Conservation (phyloP, 2,329 filamentous ascomycete genomes). For the Ophiobolus disseminans region DNA sequence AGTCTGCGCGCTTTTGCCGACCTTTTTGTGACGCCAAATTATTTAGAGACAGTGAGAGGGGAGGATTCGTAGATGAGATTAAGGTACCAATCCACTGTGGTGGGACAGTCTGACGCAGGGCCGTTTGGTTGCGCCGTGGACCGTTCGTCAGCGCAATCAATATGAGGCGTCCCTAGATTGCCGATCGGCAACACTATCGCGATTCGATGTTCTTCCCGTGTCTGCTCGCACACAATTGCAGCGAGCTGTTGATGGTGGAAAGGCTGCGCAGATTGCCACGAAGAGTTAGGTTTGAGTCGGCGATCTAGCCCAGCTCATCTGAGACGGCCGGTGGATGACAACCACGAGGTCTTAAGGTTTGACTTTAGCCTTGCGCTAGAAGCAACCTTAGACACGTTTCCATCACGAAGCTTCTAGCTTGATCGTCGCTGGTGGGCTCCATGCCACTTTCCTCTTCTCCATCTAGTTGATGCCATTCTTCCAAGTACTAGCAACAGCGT, state of each 20-base stretch:
- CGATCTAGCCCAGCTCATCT: no score
- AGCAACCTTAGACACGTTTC: no score
- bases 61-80: not conserved
- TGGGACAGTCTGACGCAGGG: slow-evolving; percentile 2
- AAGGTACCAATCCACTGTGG: slow-evolving; percentile 10
- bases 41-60: not conserved
- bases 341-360: not conserved
- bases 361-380: not conserved
- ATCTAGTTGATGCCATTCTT: no score
- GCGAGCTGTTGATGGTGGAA: not conserved
- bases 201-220: no score
- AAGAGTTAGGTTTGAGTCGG: no score
- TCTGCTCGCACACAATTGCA: no score
- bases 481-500: no score
- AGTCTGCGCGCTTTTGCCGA: no score
- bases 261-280: not conserved
- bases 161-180: slow-evolving; percentile 14
- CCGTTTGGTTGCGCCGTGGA: slow-evolving; percentile 6
- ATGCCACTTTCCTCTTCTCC: no score
- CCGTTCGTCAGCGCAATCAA: slow-evolving; percentile 17
- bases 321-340: not conserved
- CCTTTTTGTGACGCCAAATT: no score
- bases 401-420: no score
- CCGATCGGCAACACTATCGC: slow-evolving; percentile 16
- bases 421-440: no score